Percentiles rank a stretch among this genome's conserved stretches.
phyloP scores from a whole-genome alignment of 306 rosid genomes.

The Senna tora region DNA sequence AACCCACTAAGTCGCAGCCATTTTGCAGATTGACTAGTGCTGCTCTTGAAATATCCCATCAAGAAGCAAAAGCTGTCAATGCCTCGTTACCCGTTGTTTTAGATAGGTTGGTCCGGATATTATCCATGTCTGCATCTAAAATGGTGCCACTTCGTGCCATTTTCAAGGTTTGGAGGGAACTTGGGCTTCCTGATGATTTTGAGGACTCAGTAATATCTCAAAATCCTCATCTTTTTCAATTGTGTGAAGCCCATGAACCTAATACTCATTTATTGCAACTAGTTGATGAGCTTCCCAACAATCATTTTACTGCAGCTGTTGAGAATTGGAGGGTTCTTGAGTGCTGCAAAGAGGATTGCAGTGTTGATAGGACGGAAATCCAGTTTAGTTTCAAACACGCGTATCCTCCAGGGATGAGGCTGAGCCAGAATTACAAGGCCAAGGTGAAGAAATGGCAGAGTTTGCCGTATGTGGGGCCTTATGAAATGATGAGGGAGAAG shows the following conservation, averaged over 20 bases:
- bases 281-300: slow-evolving; percentile 43
- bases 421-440: slow-evolving; percentile 72
- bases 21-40: slow-evolving; percentile 67
- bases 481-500: slow-evolving; percentile 53
- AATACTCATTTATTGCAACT: slow-evolving; percentile 80
- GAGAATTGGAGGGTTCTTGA: slow-evolving; percentile 89
- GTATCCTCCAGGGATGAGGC: slow-evolving; percentile 87
- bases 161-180: slow-evolving; percentile 88
- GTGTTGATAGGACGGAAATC: slow-evolving; percentile 61
- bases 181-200: slow-evolving; percentile 93
- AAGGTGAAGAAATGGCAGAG: slow-evolving; percentile 90
- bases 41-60: slow-evolving; percentile 54
- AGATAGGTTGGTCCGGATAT: slow-evolving; percentile 68
- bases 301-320: slow-evolving; percentile 58
- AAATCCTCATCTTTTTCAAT: slow-evolving; percentile 64
- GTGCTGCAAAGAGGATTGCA: slow-evolving; percentile 68
- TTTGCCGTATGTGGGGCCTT: slow-evolving; percentile 77
- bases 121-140: slow-evolving; percentile 71
- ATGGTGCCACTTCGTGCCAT: slow-evolving; percentile 81
- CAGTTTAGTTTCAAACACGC: slow-evolving; percentile 64
- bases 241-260: slow-evolving; percentile 69
- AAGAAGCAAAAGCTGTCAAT: slow-evolving; percentile 62
- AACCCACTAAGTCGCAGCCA: slow-evolving; percentile 63
- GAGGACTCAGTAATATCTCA: slow-evolving; percentile 72
- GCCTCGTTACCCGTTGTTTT: slow-evolving; percentile 66